A percentile compares a stretch with the other conserved stretches of the same genome.
Evolutionary conservation across 1,139 yeast species (phyloP).

Genomic region (Saccharomyces hybrid): DNA sequence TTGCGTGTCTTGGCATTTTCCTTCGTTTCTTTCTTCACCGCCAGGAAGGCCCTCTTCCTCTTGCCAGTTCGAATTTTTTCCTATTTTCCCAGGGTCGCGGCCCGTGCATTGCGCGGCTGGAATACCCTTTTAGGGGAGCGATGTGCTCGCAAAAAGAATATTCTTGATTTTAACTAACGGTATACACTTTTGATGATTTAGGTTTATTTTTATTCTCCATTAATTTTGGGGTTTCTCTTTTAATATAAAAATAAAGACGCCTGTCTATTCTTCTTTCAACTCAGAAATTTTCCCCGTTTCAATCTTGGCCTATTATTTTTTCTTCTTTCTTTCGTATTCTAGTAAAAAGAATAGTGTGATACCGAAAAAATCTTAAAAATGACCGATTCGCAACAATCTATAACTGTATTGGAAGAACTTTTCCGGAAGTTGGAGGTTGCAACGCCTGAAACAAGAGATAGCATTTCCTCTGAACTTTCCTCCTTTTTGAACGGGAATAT

Average conservation of each 20-base stretch:
- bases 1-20: not conserved
- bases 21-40: too few species aligned
- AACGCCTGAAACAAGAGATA: constrained; percentile 66
- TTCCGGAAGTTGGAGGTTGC: constrained; percentile 87
- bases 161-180: not conserved
- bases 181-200: not conserved
- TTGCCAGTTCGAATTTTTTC: not conserved
- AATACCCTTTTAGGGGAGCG: not conserved
- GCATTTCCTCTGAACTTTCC: constrained; percentile 81
- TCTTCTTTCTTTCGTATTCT: too few species aligned
- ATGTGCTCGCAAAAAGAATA: not conserved
- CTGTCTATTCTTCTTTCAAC: not conserved
- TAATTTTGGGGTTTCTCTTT: not conserved
- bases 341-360: not conserved
- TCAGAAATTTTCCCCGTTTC: not conserved
- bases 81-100: not conserved
- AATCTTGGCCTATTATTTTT: too few species aligned
- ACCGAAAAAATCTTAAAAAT: constrained; percentile 13
- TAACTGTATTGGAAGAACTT: constrained; percentile 79
- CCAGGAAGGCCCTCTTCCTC: not conserved
- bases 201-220: not conserved
- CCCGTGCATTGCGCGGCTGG: constrained; percentile 1
- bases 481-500: constrained; percentile 90
- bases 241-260: not conserved
- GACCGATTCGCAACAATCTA: constrained; percentile 38